Evolutionary conservation across 202 grass and related monocot species (phyloP).

Genomic region (Schoenoplectus tabernaemontani): DNA sequence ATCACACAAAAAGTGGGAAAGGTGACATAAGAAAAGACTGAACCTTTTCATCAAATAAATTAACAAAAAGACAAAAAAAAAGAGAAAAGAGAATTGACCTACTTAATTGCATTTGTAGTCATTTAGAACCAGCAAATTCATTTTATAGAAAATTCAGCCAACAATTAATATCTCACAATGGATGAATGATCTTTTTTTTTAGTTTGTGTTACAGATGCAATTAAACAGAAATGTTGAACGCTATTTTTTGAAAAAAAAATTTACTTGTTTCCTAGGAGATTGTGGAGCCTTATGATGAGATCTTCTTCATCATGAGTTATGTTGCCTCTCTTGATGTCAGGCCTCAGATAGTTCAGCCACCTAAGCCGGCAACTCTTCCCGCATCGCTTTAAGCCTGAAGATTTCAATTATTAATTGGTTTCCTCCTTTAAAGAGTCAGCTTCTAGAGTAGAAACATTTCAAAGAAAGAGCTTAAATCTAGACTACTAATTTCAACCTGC

Average conservation of each 20-base stretch:
- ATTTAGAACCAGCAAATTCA: too few relatives aligned
- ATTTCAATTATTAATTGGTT: not conserved
- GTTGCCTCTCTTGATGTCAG: conserved; percentile 2
- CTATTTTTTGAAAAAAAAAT: not conserved
- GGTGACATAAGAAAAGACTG: too few relatives aligned
- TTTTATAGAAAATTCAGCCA: not conserved
- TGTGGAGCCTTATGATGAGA: not conserved
- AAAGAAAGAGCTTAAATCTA: not conserved
- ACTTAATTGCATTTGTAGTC: too few relatives aligned
- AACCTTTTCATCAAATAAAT: too few relatives aligned
- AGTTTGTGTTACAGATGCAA: too few relatives aligned
- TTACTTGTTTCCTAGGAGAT: conserved; percentile 1
- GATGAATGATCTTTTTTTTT: too few relatives aligned
- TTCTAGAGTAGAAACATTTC: not conserved
- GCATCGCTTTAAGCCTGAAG: not conserved
- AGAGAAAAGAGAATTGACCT: too few relatives aligned
- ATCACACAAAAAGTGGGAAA: too few relatives aligned
- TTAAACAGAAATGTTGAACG: not conserved
- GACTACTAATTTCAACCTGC: conserved; percentile 2
- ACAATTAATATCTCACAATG: not conserved
- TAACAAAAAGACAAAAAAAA: too few relatives aligned
- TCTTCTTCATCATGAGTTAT: not conserved
- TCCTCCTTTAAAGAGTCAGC: not conserved
- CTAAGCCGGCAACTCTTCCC: not conserved
- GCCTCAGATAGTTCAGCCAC: not conserved